Conservation (phyloP, 2,329 filamentous ascomycete genomes). For the Zymoseptoria crescenta region DNA sequence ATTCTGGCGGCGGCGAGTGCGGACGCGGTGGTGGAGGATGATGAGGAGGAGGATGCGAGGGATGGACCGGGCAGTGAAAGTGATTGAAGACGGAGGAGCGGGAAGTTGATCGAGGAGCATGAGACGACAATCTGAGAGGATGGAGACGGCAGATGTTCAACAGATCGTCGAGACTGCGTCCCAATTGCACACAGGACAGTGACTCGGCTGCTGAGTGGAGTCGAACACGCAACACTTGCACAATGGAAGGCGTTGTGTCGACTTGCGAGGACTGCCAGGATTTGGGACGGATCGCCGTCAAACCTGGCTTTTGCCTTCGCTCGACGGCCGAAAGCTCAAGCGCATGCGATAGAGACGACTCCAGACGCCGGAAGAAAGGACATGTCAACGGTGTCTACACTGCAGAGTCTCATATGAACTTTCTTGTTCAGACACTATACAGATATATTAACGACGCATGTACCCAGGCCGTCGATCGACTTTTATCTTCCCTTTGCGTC, state of each 20-base stretch:
- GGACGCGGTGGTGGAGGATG: constrained; percentile 33
- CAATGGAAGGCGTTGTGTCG: not conserved
- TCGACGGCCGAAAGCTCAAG: not conserved
- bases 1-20: constrained; percentile 50
- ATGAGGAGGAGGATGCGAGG: constrained; percentile 34
- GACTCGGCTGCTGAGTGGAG: not conserved
- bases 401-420: not conserved
- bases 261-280: not conserved
- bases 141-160: not conserved
- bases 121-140: not conserved
- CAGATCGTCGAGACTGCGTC: not conserved
- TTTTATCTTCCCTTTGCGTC: not conserved
- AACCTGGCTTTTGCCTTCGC: not conserved
- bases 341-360: too few species aligned
- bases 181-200: not conserved
- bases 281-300: not conserved
- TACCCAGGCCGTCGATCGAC: not conserved
- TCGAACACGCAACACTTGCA: not conserved
- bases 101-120: not conserved
- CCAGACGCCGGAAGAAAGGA: too few species aligned
- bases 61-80: constrained; percentile 41
- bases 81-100: constrained; percentile 27
- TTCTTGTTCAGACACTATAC: not conserved
- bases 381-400: not conserved
- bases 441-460: not conserved